Percentiles rank a stretch among this genome's conserved stretches.
These are phyloP conservation scores for Pilatotrama ljubarskyi DNA, from an alignment of 768 basidiomycete species.

Conservation along the genomic window DNA sequence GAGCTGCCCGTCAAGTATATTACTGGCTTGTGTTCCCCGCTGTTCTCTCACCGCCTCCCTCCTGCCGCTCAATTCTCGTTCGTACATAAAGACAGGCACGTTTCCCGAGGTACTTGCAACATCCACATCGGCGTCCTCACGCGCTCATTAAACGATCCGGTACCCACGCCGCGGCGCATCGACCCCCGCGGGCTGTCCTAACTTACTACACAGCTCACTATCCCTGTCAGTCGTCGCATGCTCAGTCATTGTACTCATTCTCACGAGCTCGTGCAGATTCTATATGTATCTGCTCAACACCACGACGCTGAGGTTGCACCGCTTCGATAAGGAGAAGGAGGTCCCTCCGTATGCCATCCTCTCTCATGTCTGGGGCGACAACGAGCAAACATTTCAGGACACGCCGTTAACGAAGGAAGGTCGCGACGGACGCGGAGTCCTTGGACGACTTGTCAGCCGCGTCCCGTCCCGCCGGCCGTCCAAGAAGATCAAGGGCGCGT, in stretches of 20 bases:
- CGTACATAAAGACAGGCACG: no score
- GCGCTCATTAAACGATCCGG: no score
- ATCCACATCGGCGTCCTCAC: no score
- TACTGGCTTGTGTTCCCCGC: no score
- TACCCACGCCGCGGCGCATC: no score
- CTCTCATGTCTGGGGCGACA: slow-evolving; percentile 14
- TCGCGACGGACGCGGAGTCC: neutral
- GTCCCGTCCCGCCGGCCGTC: slow-evolving; percentile 2
- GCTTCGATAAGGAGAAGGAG: neutral
- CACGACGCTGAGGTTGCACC: neutral
- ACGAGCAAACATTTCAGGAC: slow-evolving; percentile 13
- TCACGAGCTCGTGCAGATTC: neutral
- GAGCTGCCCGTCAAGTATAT: no score
- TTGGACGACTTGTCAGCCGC: neutral
- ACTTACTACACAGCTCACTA: neutral
- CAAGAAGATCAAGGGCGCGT: slow-evolving; percentile 4
- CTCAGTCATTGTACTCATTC: neutral
- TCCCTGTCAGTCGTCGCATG: neutral
- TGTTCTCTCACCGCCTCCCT: no score
- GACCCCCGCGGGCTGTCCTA: neutral
- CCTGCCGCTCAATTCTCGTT: no score
- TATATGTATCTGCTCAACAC: slow-evolving; percentile 9
- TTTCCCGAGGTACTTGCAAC: no score
- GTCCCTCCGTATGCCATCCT: slow-evolving; percentile 12
- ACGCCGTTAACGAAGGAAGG: neutral